Percentiles rank a stretch among this genome's conserved stretches.
phyloP scores from a whole-genome alignment of 2,329 filamentous ascomycete species.

The Dactylonectria macrodidyma region DNA sequence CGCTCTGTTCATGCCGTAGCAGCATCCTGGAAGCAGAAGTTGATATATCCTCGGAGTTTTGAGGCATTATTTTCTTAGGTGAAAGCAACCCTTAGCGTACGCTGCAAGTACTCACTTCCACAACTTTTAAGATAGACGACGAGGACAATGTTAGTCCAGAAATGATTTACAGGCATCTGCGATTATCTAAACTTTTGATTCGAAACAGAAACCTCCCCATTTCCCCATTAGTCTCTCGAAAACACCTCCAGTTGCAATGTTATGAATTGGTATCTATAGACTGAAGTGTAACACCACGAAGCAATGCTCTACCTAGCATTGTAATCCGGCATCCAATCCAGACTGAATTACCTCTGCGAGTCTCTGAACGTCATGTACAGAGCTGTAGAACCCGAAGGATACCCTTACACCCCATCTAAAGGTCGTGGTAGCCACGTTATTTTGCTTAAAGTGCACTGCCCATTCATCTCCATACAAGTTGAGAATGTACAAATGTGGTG shows the following conservation, averaged over 20 bases:
- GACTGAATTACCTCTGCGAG: slow-evolving; percentile 2
- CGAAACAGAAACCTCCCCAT: no score
- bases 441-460: slow-evolving; percentile 37
- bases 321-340: slow-evolving; percentile 9
- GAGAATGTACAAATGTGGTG: slow-evolving; percentile 51
- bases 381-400: slow-evolving; percentile 36
- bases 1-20: no score
- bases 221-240: neutral
- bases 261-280: neutral
- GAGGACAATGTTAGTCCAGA: no score
- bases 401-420: slow-evolving; percentile 48
- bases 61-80: no score
- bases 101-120: no score
- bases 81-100: no score
- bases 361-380: slow-evolving; percentile 19
- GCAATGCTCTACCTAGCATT: neutral
- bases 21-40: no score
- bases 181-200: no score
- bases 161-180: no score
- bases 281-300: neutral
- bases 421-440: slow-evolving; percentile 36
- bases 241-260: neutral
- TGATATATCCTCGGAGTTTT: no score
- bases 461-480: slow-evolving; percentile 41
- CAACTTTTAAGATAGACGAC: no score